Evolutionary conservation across 768 basidiomycete species (phyloP).

Genomic region (Neoboletus brunneissimus): DNA sequence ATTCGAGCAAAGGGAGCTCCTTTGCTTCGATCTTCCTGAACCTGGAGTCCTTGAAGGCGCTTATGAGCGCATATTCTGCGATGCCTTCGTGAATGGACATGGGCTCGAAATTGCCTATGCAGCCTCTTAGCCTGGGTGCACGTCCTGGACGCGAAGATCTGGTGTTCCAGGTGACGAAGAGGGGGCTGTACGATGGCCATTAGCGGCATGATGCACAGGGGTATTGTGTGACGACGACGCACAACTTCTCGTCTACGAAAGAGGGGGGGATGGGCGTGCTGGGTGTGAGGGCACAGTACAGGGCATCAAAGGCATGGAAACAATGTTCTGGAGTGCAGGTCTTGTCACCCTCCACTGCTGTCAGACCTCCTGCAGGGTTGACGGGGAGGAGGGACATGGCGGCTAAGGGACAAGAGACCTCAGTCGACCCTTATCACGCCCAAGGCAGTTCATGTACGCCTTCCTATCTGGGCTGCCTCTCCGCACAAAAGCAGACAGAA

Average conservation of each 20-base stretch:
- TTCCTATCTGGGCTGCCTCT: slow-evolving; percentile 30
- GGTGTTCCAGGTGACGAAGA: slow-evolving; percentile 97
- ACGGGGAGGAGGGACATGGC: slow-evolving; percentile 58
- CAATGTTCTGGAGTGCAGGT: slow-evolving; percentile 73
- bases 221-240: slow-evolving; percentile 35
- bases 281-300: slow-evolving; percentile 71
- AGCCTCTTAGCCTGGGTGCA: slow-evolving; percentile 73
- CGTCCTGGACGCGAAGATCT: slow-evolving; percentile 58
- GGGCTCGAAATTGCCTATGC: slow-evolving; percentile 91
- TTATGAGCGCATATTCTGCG: slow-evolving; percentile 86
- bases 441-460: slow-evolving; percentile 1
- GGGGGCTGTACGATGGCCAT: slow-evolving; percentile 42
- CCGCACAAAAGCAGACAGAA: neutral
- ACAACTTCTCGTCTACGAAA: slow-evolving; percentile 81
- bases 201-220: neutral
- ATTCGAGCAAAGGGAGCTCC: slow-evolving; percentile 81
- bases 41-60: slow-evolving; percentile 84
- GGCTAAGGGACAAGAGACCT: slow-evolving; percentile 24
- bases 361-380: slow-evolving; percentile 42
- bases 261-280: slow-evolving; percentile 51
- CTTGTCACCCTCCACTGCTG: slow-evolving; percentile 39
- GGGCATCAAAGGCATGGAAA: slow-evolving; percentile 76
- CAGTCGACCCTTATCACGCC: neutral
- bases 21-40: slow-evolving; percentile 76
- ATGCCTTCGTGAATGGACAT: slow-evolving; percentile 72